Percentiles rank a stretch among this genome's conserved stretches.
phyloP scores from a whole-genome alignment of 495 filamentous ascomycete species.

The Aspergillus mulundensis region DNA sequence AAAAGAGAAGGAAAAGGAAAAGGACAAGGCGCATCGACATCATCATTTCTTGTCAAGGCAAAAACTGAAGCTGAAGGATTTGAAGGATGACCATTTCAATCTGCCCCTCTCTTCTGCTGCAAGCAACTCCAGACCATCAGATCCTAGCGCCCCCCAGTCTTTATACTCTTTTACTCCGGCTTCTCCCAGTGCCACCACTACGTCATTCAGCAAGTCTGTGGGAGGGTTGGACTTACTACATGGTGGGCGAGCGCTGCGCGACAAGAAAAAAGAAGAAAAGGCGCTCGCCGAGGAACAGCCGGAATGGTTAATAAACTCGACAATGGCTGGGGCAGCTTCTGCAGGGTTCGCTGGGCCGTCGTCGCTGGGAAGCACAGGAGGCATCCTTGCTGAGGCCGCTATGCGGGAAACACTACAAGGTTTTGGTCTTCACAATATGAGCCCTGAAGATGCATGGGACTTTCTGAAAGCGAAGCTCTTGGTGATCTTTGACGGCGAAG shows the following conservation, averaged over 20 bases:
- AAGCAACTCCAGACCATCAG: constrained; percentile 82
- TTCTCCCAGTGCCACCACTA: constrained; percentile 63
- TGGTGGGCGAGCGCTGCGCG: constrained; percentile 76
- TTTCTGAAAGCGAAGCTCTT: constrained; percentile 87
- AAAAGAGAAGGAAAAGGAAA: constrained; percentile 39
- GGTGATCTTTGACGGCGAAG: constrained; percentile 88
- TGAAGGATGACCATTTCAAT: constrained; percentile 72
- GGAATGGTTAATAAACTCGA: constrained; percentile 41
- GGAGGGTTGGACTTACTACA: constrained; percentile 82
- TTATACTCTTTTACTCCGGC: constrained; percentile 77
- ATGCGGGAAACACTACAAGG: constrained; percentile 48
- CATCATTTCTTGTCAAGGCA: constrained; percentile 89
- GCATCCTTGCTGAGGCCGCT: constrained; percentile 33
- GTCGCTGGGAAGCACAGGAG: constrained; percentile 31
- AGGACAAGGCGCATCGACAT: constrained; percentile 59
- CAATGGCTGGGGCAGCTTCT: constrained; percentile 20
- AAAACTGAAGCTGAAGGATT: constrained; percentile 82
- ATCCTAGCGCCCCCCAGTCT: constrained; percentile 78
- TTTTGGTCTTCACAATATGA: constrained; percentile 76
- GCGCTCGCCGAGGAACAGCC: constrained; percentile 43
- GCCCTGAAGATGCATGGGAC: constrained; percentile 90
- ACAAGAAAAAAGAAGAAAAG: constrained; percentile 87
- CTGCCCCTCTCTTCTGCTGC: constrained; percentile 81
- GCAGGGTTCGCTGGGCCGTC: constrained; percentile 37
- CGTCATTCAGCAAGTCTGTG: constrained; percentile 71